Percentiles rank a stretch among this genome's conserved stretches.
phyloP scores from a whole-genome alignment of 495 filamentous ascomycete species.

The Entonaema liquescens region DNA sequence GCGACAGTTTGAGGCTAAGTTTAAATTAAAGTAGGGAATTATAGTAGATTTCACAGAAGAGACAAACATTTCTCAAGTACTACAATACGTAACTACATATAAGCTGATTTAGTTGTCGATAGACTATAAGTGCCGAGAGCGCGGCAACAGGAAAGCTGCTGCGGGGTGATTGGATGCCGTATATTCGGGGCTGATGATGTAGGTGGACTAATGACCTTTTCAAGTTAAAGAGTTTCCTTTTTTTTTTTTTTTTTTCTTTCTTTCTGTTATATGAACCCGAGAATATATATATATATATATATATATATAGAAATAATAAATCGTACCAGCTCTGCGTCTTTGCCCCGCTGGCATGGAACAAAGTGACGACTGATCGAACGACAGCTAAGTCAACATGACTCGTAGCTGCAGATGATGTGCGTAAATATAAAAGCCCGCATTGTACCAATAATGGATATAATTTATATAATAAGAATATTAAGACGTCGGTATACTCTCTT shows the following conservation, averaged over 20 bases:
- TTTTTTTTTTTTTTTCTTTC: neutral
- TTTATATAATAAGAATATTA: neutral
- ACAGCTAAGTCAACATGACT: slow-evolving; percentile 8
- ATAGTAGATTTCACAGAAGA: neutral
- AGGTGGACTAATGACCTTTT: slow-evolving; percentile 1
- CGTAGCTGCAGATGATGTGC: slow-evolving; percentile 13
- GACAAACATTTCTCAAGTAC: slow-evolving; percentile 11
- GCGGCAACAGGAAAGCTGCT: slow-evolving; percentile 16
- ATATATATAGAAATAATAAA: neutral
- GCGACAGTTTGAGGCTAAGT: slow-evolving; percentile 2
- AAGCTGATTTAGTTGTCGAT: slow-evolving; percentile 1
- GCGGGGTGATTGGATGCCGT: slow-evolving; percentile 39
- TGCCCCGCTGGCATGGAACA: neutral
- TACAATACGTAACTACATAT: neutral
- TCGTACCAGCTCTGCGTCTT: slow-evolving; percentile 1
- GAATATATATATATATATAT: neutral
- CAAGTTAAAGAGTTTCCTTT: neutral
- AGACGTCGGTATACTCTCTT: neutral
- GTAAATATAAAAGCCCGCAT: neutral
- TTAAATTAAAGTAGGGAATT: neutral
- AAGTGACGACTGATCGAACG: slow-evolving; percentile 1
- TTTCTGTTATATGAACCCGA: neutral
- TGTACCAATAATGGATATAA: neutral
- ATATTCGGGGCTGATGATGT: slow-evolving; percentile 36
- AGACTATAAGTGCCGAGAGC: slow-evolving; percentile 19